Conservation (phyloP, 345 rosid species). For the Laguncularia racemosa region DNA sequence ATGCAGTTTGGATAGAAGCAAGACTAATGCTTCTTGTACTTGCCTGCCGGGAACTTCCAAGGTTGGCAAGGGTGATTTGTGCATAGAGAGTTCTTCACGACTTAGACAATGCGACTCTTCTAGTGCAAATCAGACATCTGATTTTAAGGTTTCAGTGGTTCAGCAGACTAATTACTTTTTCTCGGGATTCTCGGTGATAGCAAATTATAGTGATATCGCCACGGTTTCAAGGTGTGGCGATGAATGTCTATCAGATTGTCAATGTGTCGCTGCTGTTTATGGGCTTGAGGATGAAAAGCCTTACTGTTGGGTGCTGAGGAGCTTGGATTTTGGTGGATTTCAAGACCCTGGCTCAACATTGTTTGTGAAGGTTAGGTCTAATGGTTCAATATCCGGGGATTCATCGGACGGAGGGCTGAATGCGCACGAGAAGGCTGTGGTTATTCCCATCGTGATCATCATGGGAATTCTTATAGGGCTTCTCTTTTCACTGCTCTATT, state of each 20-base stretch:
- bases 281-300: constrained; percentile 86
- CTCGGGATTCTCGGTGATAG: constrained; percentile 50
- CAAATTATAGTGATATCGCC: constrained; percentile 54
- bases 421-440: constrained; percentile 33
- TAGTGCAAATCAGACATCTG: constrained; percentile 19
- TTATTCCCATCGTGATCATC: constrained; percentile 53
- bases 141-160: constrained; percentile 43
- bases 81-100: constrained; percentile 45
- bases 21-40: constrained; percentile 67
- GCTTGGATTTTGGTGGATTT: constrained; percentile 72
- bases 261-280: constrained; percentile 80
- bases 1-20: constrained; percentile 60
- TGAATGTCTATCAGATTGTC: constrained; percentile 64
- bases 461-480: constrained; percentile 54
- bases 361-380: constrained; percentile 55
- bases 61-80: constrained; percentile 22
- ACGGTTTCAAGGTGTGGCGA: constrained; percentile 62
- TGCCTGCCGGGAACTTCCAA: constrained; percentile 61
- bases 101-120: constrained; percentile 32
- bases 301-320: constrained; percentile 77
- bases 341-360: constrained; percentile 72
- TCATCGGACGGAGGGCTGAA: constrained; percentile 3
- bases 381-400: constrained; percentile 23
- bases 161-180: constrained; percentile 78
- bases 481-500: constrained; percentile 58